A percentile compares a stretch with the other conserved stretches of the same genome.
Conservation (phyloP, 352 stramenopile species). For the Phytophthora sp. region DNA sequence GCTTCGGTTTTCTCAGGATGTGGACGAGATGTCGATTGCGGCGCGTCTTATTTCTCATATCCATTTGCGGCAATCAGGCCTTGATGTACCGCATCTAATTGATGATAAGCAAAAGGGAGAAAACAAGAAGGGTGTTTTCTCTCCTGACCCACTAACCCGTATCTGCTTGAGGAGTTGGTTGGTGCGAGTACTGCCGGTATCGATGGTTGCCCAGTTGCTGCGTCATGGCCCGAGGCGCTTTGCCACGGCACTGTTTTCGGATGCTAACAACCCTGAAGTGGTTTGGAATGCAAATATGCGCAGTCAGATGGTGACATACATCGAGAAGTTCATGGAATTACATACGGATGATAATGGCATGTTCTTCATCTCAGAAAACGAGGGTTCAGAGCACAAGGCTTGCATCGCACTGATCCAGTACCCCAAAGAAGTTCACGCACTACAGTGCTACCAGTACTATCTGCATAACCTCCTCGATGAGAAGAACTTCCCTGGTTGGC, state of each 20-base stretch:
- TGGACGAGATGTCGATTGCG: constrained; percentile 85
- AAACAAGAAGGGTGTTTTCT: constrained; percentile 85
- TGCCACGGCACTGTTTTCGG: constrained; percentile 79
- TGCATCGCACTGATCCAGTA: constrained; percentile 85
- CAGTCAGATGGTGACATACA: constrained; percentile 85
- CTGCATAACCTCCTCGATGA: constrained; percentile 88
- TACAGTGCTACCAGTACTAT: constrained; percentile 91
- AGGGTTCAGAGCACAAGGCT: constrained; percentile 76
- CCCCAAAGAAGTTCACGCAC: constrained; percentile 80
- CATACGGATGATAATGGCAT: constrained; percentile 71
- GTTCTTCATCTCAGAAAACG: constrained; percentile 76
- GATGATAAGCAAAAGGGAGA: constrained; percentile 78
- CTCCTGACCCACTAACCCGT: constrained; percentile 77
- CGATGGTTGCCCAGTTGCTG: constrained; percentile 85
- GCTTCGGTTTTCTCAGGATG: constrained; percentile 77
- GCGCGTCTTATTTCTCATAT: constrained; percentile 83
- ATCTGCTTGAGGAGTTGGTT: constrained; percentile 88
- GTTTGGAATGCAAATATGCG: constrained; percentile 89
- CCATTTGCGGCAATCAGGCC: constrained; percentile 79
- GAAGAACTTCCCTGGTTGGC: constrained; percentile 87
- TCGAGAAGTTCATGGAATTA: constrained; percentile 86
- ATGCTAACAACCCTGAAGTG: constrained; percentile 87
- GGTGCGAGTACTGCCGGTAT: constrained; percentile 82
- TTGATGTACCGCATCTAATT: constrained; percentile 61
- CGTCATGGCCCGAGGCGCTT: constrained; percentile 80